Evolutionary conservation across 257 asterid species (phyloP).

Genomic region (Knoxia roxburghii): DNA sequence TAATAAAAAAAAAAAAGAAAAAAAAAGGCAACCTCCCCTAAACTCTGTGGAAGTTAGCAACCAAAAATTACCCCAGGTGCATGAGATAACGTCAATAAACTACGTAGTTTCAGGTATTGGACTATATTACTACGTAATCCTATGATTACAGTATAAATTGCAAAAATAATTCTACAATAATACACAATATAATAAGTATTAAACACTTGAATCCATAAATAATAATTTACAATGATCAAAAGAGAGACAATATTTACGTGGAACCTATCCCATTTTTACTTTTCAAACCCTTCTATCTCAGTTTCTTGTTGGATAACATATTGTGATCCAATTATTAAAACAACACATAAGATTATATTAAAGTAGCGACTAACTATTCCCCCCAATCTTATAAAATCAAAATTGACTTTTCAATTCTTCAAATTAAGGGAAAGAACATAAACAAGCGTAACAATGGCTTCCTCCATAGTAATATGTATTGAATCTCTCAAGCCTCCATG

Average conservation of each 20-base stretch:
- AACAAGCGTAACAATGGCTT: neutral
- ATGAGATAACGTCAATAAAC: too few relatives aligned
- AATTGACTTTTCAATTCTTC: neutral
- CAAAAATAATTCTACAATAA: neutral
- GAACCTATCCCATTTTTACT: neutral
- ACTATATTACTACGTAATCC: too few relatives aligned
- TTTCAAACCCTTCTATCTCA: neutral
- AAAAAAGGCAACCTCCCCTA: too few relatives aligned
- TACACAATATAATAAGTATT: neutral
- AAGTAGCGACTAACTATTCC: neutral
- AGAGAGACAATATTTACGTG: neutral
- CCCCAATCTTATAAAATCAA: neutral
- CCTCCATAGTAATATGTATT: neutral
- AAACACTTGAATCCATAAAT: neutral
- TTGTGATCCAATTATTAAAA: neutral
- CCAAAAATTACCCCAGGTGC: too few relatives aligned
- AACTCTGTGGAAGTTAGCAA: too few relatives aligned
- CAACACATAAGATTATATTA: neutral
- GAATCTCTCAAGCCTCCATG: neutral
- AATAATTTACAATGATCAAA: neutral
- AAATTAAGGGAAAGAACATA: too few relatives aligned
- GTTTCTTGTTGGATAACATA: neutral
- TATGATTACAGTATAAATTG: too few relatives aligned
- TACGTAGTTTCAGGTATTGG: too few relatives aligned
- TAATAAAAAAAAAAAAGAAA: too few relatives aligned